Base-by-base conservation (phyloP, 495 filamentous ascomycete species). In the Pseudevernia furfuracea region DNA sequence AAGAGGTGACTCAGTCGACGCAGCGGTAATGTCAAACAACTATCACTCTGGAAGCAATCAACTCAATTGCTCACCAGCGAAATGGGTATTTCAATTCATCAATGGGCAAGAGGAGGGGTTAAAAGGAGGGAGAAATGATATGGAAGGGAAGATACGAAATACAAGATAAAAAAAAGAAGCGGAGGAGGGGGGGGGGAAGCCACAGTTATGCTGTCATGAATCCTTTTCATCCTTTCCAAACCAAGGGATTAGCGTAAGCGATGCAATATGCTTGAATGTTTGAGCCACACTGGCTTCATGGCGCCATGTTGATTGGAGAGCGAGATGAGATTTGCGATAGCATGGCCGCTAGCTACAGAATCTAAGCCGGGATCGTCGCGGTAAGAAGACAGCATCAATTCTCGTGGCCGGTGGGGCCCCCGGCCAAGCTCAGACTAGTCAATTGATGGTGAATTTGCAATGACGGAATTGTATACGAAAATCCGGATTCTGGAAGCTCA, bases 191-290 rank as follows among this genome's bases (percentile, higher is more conserved):
- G 3, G 58, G 56, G 48, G 55, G 39, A 58, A 65, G 63, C 63
- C 63, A 65, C 57, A 65, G 32, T 44, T 55, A 66, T 66, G 64
- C 48, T 49, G 60, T 66, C 63, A 66, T 48, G 7, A 8, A 48
- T n/a, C 0, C 21, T n/a, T n/a, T n/a, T n/a, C n/a, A n/a, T n/a
- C n/a, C n/a, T n/a, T n/a, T n/a, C n/a, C n/a, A n/a, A n/a, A n/a
- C n/a, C n/a, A 43, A 19, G n/a, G 9, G 10, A 25, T 11, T 14
- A n/a, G 2, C 17, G 43, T 25, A 52, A 30, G 25, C 48, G 48
- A 17, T 15, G 48, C 23, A 8, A 28, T 30, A 52, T 28, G 25
- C 48, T 49, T 49, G 46, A 14, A 14, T 11, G 8, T n/a, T 49
- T 49, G 23, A 52, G 48, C 48, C 48, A 52, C 48, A 30, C 4